phyloP scores from a whole-genome alignment of 805 yeast genomes.

The Candida methanosorbosa region DNA sequence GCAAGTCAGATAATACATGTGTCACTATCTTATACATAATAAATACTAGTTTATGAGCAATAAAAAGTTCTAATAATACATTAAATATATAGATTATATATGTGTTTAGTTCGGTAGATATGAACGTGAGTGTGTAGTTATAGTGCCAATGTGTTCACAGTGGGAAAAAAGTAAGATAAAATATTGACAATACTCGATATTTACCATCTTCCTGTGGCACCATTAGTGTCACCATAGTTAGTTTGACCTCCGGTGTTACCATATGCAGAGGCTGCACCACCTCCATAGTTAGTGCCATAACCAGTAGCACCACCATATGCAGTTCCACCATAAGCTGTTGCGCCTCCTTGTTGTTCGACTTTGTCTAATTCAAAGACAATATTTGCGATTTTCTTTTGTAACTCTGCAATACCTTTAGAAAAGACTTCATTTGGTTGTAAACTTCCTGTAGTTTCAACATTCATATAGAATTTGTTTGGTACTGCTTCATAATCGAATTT shows the following conservation, averaged over 20 bases:
- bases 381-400: constrained; percentile 87
- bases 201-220: constrained; percentile 25
- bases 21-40: too few species aligned
- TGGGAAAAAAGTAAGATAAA: too few species aligned
- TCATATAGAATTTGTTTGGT: constrained; percentile 76
- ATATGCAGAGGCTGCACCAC: constrained; percentile 6
- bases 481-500: constrained; percentile 76
- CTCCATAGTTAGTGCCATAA: constrained; percentile 19
- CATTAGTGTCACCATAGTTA: constrained; percentile 16
- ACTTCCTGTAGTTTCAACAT: constrained; percentile 88
- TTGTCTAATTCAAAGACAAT: constrained; percentile 63
- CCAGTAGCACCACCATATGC: constrained; percentile 14
- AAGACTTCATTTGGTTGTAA: constrained; percentile 87
- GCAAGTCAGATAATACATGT: too few species aligned
- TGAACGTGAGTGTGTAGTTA: too few species aligned
- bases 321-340: constrained; percentile 28
- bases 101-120: too few species aligned
- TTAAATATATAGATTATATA: too few species aligned
- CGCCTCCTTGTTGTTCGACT: constrained; percentile 29
- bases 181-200: too few species aligned
- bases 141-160: too few species aligned
- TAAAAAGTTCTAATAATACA: too few species aligned
- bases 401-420: constrained; percentile 69
- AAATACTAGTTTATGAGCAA: too few species aligned
- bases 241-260: constrained; percentile 14